Percentiles rank a stretch among this genome's conserved stretches.
phyloP scores from a whole-genome alignment of 225 moss, liverwort and hornwort genomes.

The Sphagnum tenellum region DNA sequence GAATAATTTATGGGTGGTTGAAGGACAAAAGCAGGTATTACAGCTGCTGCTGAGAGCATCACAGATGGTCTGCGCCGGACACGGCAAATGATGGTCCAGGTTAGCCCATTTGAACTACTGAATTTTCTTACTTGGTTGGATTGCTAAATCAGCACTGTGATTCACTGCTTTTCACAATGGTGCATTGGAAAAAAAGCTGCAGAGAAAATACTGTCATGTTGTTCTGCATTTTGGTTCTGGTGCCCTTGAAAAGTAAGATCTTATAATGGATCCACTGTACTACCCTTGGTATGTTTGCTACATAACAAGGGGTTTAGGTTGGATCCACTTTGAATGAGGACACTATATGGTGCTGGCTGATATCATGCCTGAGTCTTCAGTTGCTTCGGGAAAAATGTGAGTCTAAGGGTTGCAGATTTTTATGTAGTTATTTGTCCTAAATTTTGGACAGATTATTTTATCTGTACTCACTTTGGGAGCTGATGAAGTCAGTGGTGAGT shows the following conservation, averaged over 20 bases:
- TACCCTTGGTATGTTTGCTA: neutral
- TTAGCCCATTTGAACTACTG: slow-evolving; percentile 6
- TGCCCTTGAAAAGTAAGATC: neutral
- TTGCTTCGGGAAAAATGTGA: neutral
- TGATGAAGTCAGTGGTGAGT: slow-evolving; percentile 1
- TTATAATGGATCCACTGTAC: neutral
- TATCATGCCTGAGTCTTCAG: neutral
- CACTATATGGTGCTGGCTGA: neutral
- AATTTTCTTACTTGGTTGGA: too few relatives aligned
- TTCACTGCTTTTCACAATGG: neutral
- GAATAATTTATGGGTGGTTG: neutral
- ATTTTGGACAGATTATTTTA: neutral
- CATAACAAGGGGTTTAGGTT: too few relatives aligned
- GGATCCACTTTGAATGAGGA: too few relatives aligned
- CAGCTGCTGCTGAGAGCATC: slow-evolving; percentile 67
- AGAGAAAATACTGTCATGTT: neutral
- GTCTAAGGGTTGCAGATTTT: neutral
- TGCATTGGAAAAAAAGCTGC: neutral
- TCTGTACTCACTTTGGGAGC: neutral
- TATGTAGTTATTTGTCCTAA: neutral
- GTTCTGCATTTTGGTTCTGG: neutral
- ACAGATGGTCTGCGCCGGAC: slow-evolving; percentile 94
- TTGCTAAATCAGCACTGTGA: too few relatives aligned
- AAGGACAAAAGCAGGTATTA: slow-evolving; percentile 92
- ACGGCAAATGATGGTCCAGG: slow-evolving; percentile 97